A percentile compares a stretch with the other conserved stretches of the same genome.
Evolutionary conservation across 306 rosid species (phyloP).

Genomic region (Prunus kanzakura): DNA sequence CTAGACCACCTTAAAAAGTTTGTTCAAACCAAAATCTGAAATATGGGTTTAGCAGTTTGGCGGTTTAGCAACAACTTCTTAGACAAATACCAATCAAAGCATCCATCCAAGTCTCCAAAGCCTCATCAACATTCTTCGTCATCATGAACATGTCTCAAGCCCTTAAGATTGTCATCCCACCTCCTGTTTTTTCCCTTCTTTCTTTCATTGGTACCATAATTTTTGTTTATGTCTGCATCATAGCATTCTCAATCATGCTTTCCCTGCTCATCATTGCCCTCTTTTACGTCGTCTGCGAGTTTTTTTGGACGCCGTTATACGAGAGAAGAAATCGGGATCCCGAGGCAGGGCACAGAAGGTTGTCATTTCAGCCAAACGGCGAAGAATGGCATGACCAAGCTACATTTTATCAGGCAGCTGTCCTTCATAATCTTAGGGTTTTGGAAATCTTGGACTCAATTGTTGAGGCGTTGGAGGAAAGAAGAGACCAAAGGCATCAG

Average conservation of each 20-base stretch:
- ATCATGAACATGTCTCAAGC: slow-evolving; percentile 2
- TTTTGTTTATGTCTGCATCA: slow-evolving; percentile 21
- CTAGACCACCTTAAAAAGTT: background rate
- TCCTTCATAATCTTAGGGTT: slow-evolving; percentile 1
- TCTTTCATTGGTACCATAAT: background rate
- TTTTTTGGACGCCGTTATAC: background rate
- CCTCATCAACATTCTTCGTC: background rate
- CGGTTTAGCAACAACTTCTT: slow-evolving; percentile 3
- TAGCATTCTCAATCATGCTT: slow-evolving; percentile 16
- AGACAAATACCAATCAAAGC: slow-evolving; percentile 3
- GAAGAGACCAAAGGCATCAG: background rate
- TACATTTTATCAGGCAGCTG: background rate
- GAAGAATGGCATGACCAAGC: slow-evolving; percentile 4
- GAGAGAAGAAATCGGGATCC: background rate
- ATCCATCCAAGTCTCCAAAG: background rate
- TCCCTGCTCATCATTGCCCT: slow-evolving; percentile 14
- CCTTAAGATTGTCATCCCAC: slow-evolving; percentile 4
- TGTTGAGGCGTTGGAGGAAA: slow-evolving; percentile 15
- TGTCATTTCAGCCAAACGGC: background rate
- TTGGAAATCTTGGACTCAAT: slow-evolving; percentile 23
- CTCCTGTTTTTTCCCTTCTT: slow-evolving; percentile 17
- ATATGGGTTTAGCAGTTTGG: background rate
- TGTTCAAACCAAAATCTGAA: background rate
- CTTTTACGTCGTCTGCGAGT: slow-evolving; percentile 10
- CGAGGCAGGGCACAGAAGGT: background rate